Evolutionary conservation across 805 yeast species (phyloP).

Genomic region (Monosporozyma unispora): DNA sequence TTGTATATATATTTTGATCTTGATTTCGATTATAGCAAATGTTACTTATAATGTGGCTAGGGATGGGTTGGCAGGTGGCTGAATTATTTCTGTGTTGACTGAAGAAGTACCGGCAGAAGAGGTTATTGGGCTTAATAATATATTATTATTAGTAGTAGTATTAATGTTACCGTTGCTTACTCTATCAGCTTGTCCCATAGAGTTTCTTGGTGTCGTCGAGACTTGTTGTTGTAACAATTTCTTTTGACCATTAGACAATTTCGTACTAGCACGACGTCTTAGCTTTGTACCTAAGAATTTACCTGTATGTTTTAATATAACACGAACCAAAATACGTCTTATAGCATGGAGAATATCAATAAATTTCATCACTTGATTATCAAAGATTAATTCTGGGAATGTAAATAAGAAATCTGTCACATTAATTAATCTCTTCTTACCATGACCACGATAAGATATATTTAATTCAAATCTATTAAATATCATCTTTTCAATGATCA

Average conservation of each 20-base stretch:
- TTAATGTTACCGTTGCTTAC: too few species aligned
- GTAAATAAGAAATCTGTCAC: slow-evolving; percentile 63
- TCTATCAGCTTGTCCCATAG: too few species aligned
- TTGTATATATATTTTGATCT: too few species aligned
- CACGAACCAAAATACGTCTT: slow-evolving; percentile 52
- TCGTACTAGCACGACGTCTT: slow-evolving; percentile 7
- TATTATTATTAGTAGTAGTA: too few species aligned
- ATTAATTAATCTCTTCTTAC: slow-evolving; percentile 59
- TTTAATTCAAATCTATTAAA: slow-evolving; percentile 45
- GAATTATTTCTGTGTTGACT: too few species aligned
- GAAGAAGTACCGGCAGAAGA: too few species aligned
- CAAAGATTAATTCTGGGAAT: slow-evolving; percentile 52
- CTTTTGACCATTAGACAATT: not conserved
- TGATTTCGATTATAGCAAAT: too few species aligned
- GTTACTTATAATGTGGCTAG: too few species aligned
- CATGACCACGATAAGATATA: slow-evolving; percentile 71
- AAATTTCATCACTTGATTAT: slow-evolving; percentile 61
- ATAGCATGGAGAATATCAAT: slow-evolving; percentile 56
- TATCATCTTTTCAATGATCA: slow-evolving; percentile 54
- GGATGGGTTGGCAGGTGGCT: too few species aligned
- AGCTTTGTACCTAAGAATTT: slow-evolving; percentile 72
- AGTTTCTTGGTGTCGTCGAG: not conserved
- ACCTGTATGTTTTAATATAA: slow-evolving; percentile 60
- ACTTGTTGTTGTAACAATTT: not conserved
- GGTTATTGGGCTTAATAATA: too few species aligned